Evolutionary conservation across 2,329 filamentous ascomycete species (phyloP).

Genomic region (Cladosporium sp.): DNA sequence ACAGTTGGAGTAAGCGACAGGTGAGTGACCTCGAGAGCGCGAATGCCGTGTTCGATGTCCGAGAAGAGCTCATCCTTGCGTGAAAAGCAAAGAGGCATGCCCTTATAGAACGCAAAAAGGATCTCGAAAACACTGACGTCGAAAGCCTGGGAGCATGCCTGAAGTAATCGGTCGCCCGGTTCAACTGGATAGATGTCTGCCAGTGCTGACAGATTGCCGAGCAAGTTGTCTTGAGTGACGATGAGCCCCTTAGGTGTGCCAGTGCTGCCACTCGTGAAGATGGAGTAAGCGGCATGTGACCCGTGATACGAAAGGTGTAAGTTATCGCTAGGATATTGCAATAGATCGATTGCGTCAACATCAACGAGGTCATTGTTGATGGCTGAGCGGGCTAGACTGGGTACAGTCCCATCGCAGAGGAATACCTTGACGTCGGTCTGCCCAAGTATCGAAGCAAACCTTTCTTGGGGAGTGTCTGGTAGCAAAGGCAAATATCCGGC

Average conservation of each 20-base stretch:
- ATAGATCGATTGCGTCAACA: slow-evolving; percentile 25
- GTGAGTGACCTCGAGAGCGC: slow-evolving; percentile 62
- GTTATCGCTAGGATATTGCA: slow-evolving; percentile 33
- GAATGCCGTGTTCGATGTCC: slow-evolving; percentile 64
- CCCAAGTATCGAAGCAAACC: slow-evolving; percentile 55
- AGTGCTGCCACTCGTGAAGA: slow-evolving; percentile 80
- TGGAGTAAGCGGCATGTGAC: slow-evolving; percentile 52
- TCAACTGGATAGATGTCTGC: slow-evolving; percentile 58
- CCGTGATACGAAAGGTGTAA: slow-evolving; percentile 34
- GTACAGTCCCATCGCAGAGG: slow-evolving; percentile 32
- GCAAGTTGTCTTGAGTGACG: slow-evolving; percentile 68
- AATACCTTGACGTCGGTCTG: slow-evolving; percentile 51
- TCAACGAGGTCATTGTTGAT: slow-evolving; percentile 19
- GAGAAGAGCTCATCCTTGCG: slow-evolving; percentile 67
- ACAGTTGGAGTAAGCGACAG: slow-evolving; percentile 82
- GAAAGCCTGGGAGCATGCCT: slow-evolving; percentile 78
- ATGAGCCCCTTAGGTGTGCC: slow-evolving; percentile 74
- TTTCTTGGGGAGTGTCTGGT: slow-evolving; percentile 59
- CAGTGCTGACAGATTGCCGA: slow-evolving; percentile 67
- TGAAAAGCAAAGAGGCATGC: slow-evolving; percentile 72
- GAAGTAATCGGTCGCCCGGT: slow-evolving; percentile 57
- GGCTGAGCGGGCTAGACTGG: slow-evolving; percentile 13
- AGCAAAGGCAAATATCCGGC: slow-evolving; percentile 75
- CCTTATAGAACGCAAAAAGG: slow-evolving; percentile 73
- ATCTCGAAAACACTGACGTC: slow-evolving; percentile 88